Evolutionary conservation across 2,329 filamentous ascomycete species (phyloP).

Genomic region (Xylariales sp.): DNA sequence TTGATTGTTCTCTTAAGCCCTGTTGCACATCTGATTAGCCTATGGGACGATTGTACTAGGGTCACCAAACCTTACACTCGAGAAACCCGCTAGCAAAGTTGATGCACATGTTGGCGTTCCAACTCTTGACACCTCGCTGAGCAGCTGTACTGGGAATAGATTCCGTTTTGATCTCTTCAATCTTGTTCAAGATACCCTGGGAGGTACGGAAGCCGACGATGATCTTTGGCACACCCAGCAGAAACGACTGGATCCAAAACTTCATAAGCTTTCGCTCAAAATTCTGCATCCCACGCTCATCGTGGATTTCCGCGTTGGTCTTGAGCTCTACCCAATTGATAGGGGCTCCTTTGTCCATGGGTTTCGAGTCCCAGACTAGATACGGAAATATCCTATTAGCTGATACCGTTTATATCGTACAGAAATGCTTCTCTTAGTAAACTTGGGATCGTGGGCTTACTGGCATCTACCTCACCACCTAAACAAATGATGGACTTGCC

Average conservation of each 20-base stretch:
- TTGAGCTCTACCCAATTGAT: slow-evolving; percentile 96
- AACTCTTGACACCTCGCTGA: slow-evolving; percentile 59
- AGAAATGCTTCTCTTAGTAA: no score
- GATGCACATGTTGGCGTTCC: slow-evolving; percentile 93
- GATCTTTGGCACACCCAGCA: slow-evolving; percentile 88
- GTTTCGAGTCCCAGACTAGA: slow-evolving; percentile 79
- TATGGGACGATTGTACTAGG: no score
- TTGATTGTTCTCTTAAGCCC: slow-evolving; percentile 60
- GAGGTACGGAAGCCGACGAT: slow-evolving; percentile 82
- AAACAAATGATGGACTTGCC: slow-evolving; percentile 72
- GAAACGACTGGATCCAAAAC: slow-evolving; percentile 95
- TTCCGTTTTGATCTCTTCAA: slow-evolving; percentile 78
- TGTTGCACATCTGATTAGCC: no score
- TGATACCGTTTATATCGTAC: no score
- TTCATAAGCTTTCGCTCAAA: slow-evolving; percentile 91
- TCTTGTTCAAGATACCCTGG: slow-evolving; percentile 63
- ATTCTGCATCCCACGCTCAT: slow-evolving; percentile 63
- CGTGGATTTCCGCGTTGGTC: slow-evolving; percentile 70
- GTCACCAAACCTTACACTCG: slow-evolving; percentile 56
- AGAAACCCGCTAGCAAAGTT: slow-evolving; percentile 81
- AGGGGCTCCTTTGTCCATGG: slow-evolving; percentile 56
- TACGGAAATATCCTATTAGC: no score
- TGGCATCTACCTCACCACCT: slow-evolving; percentile 89
- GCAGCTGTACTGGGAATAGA: slow-evolving; percentile 74
- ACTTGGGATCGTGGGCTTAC: no score